Conservation (phyloP, 768 basidiomycete species). For the Gymnopilus junonius region DNA sequence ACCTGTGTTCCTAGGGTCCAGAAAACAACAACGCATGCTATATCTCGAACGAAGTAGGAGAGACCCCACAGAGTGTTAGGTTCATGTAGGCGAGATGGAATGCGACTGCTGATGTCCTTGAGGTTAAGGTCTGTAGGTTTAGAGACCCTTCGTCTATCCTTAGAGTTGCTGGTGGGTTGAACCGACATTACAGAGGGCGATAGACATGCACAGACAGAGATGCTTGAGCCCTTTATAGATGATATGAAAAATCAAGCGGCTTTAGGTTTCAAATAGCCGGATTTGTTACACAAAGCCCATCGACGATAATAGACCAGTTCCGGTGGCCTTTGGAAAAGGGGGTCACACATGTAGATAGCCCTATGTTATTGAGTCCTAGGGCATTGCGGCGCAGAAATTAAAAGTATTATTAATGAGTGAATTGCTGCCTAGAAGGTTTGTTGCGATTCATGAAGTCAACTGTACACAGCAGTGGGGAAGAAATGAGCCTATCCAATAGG, state of each 20-base stretch:
- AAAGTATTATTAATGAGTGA: background rate
- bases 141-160: background rate
- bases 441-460: background rate
- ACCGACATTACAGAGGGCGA: background rate
- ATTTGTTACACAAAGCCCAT: background rate
- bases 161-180: background rate
- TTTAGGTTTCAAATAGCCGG: background rate
- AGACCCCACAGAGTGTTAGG: background rate
- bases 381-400: background rate
- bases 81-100: conserved; percentile 2
- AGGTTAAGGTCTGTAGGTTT: conserved; percentile 2
- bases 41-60: background rate
- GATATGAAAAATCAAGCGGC: background rate
- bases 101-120: conserved; percentile 4
- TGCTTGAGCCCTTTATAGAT: background rate
- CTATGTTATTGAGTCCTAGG: background rate
- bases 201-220: background rate
- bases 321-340: background rate
- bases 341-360: background rate
- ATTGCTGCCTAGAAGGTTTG: background rate
- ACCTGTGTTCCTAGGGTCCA: background rate
- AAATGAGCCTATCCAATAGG: background rate
- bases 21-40: conserved; percentile 1
- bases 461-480: background rate
- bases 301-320: background rate